These are phyloP conservation scores for Cyberlindnera maritima DNA, from an alignment of 805 yeast genomes.

Conservation along the genomic window DNA sequence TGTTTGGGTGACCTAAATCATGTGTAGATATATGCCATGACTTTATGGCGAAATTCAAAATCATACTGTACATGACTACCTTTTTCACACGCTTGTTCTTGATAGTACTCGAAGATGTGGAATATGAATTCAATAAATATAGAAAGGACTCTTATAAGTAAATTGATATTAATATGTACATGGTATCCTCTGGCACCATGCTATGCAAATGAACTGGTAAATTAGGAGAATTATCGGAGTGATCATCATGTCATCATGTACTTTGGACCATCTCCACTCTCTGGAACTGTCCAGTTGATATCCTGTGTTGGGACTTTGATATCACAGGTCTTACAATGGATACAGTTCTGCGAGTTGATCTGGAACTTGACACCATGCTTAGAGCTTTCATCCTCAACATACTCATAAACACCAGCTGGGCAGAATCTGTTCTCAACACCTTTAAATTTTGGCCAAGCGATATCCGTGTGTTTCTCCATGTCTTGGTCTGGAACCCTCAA, in stretches of 20 bases:
- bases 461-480: slow-evolving; percentile 60
- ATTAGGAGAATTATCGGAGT: too few species aligned
- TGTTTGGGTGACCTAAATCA: slow-evolving; percentile 36
- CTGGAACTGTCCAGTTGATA: slow-evolving; percentile 96
- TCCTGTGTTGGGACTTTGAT: slow-evolving; percentile 95
- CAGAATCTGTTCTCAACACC: slow-evolving; percentile 93
- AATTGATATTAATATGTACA: not conserved
- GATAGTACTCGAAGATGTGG: not conserved
- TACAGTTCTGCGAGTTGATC: slow-evolving; percentile 95
- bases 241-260: slow-evolving; percentile 66
- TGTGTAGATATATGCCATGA: slow-evolving; percentile 1
- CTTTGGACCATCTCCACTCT: slow-evolving; percentile 98
- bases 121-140: not conserved
- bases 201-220: not conserved
- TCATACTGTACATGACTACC: not conserved
- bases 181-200: not conserved
- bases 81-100: too few species aligned
- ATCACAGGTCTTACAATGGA: slow-evolving; percentile 98
- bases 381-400: slow-evolving; percentile 59
- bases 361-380: slow-evolving; percentile 75
- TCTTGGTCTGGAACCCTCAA: slow-evolving; percentile 67
- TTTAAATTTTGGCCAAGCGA: slow-evolving; percentile 68
- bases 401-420: slow-evolving; percentile 98
- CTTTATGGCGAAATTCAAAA: not conserved
- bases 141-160: not conserved